These are phyloP conservation scores for Dissophora globulifera DNA, from an alignment of 192 early-diverging fungal species.

Conservation along the genomic window DNA sequence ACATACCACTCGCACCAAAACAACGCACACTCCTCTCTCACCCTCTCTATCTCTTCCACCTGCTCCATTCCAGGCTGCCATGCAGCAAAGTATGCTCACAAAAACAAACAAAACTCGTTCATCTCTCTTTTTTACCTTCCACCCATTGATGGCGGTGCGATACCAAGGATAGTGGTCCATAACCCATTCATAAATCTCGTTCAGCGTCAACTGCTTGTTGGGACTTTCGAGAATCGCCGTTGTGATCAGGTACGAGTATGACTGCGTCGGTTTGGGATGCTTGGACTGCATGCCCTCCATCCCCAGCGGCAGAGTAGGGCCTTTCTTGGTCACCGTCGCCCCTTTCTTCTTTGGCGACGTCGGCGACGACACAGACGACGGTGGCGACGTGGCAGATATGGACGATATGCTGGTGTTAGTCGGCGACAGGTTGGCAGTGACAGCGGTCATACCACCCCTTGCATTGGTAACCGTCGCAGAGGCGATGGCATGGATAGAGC, in stretches of 20 bases:
- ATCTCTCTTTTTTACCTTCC: conserved; percentile 74
- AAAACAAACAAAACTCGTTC: conserved; percentile 3
- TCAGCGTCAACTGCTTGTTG: conserved; percentile 80
- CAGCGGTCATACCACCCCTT: conserved; percentile 18
- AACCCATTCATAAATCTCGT: conserved; percentile 89
- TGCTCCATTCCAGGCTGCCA: no score
- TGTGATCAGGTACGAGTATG: conserved; percentile 86
- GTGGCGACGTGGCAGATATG: conserved; percentile 7
- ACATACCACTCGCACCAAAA: no score
- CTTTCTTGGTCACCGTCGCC: conserved; percentile 9
- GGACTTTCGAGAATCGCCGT: conserved; percentile 79
- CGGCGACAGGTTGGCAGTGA: conserved; percentile 30
- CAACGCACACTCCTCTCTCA: no score
- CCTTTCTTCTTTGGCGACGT: conserved; percentile 16
- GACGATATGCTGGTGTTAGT: conserved; percentile 21
- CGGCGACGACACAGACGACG: conserved; percentile 13
- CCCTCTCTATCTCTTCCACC: no score
- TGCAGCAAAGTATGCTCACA: no score
- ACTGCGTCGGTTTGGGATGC: conserved; percentile 75
- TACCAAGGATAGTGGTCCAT: conserved; percentile 84
- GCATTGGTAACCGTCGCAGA: conserved; percentile 12
- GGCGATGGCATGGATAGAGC: conserved; percentile 32
- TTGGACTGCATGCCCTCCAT: conserved; percentile 17
- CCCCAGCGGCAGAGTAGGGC: not conserved
- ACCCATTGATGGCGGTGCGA: conserved; percentile 74